Evolutionary conservation across 768 basidiomycete species (phyloP).

Genomic region (Lanmaoa rubissima): DNA sequence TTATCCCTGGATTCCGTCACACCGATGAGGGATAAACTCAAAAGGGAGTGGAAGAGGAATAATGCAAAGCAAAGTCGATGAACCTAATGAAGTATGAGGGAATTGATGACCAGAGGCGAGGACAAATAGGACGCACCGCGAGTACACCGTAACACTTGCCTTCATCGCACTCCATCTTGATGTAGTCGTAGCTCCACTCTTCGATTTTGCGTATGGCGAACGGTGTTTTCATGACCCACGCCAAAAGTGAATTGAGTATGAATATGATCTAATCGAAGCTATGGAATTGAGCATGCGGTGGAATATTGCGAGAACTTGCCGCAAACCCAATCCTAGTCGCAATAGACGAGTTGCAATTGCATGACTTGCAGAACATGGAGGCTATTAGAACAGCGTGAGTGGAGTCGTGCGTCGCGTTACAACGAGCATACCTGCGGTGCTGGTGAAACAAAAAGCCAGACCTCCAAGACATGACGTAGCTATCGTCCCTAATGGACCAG

Average conservation of each 20-base stretch:
- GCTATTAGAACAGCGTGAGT: slow-evolving; percentile 43
- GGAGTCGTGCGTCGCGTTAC: not conserved
- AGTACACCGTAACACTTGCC: slow-evolving; percentile 96
- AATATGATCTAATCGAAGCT: slow-evolving; percentile 76
- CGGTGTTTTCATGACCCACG: slow-evolving; percentile 95
- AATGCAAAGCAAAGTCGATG: slow-evolving; percentile 98
- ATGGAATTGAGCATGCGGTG: not conserved
- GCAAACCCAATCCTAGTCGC: slow-evolving; percentile 96
- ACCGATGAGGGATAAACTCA: slow-evolving; percentile 78
- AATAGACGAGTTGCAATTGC: slow-evolving; percentile 98
- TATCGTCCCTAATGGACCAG: slow-evolving; percentile 65
- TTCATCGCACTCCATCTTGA: slow-evolving; percentile 94
- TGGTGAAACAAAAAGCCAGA: slow-evolving; percentile 82
- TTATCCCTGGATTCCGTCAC: slow-evolving; percentile 90
- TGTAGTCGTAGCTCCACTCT: slow-evolving; percentile 93
- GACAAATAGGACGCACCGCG: slow-evolving; percentile 56
- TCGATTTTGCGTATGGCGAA: slow-evolving; percentile 83
- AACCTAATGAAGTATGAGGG: slow-evolving; percentile 45
- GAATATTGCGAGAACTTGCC: slow-evolving; percentile 42
- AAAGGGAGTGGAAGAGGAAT: slow-evolving; percentile 79
- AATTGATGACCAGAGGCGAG: not conserved
- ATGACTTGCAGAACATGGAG: slow-evolving; percentile 96
- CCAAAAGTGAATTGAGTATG: slow-evolving; percentile 90
- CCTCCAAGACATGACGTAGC: slow-evolving; percentile 83
- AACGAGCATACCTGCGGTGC: slow-evolving; percentile 66